Evolutionary conservation across 805 yeast genomes (phyloP), one percentile per base, ranked within the genome.

Genomic region (Kodamaea nitidulidarum): DNA sequence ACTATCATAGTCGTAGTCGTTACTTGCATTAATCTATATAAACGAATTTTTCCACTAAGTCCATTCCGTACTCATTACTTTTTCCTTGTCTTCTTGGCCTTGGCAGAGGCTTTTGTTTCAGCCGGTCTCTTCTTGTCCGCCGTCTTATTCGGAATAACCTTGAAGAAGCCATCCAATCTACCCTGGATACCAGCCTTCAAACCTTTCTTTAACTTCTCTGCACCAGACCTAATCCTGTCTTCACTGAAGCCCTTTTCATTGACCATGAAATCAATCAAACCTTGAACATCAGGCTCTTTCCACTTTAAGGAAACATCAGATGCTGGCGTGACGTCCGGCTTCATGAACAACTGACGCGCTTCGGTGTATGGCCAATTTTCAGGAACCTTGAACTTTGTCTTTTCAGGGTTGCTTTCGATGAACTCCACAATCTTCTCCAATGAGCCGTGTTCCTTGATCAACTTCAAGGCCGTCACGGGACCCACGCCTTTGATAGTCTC

Each of bases 401-500:
- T 73, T 4, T 58, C 68, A 2, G 76, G 74, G 44, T 73, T 73
- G 15, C 70, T 71, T 36, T 78, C 72, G 25, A 88, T 76, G 43
- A 63, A 68, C 49, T 78, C 80, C 29, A 91, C 76, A 30, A 93
- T 80, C 27, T 81, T 81, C 45, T 91, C 98, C 35, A 93, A 70
- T 0, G 84, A 71, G 1, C 84, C 81, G 58, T 87, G 88, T 54
- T 91, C 96, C 55, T 81, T 83, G 45, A 93, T 87, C 44, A 93
- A 71, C 55, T 93, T 91, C 46, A 76, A 70, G 0, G 97, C 98
- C 1, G 96, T 91, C 2, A 85, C 93, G 1, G 98, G 98, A 7
- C 99, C 99, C 44, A 93, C 82, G 16, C 98, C 98, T 51, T 79
- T 79, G 42, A 93, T 90, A 3, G 96, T 85, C 48, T 91, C 97